Evolutionary conservation across 176 grass and related monocot species (phyloP), one percentile per base, ranked within the genome.

Genomic region (Bromus sterilis): DNA sequence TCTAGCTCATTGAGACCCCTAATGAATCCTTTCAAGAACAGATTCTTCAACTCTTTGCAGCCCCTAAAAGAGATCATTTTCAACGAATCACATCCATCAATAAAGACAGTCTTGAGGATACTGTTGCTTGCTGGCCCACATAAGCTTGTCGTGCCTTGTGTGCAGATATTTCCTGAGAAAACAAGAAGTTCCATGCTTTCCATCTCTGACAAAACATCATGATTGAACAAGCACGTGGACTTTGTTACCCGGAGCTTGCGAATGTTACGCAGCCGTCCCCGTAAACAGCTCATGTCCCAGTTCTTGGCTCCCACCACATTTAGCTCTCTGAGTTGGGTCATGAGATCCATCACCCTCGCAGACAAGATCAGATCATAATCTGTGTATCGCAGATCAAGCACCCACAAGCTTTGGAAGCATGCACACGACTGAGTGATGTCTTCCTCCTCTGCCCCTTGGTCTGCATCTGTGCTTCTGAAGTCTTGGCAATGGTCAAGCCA

Each of bases 381-480:
- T 13, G 63, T 68, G 14, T 37, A 37, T 0, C 44, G 78, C 13
- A 68, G 1, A 2, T 82, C 80, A 2, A 82, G 39, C 53, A 80
- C 78, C 78, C 62, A 80, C 44, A 80, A 16, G n/a, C 14, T 37
- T 4, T 68, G 32, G 0, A 68, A 80, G 9, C 62, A 68, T 59
- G 1, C 23, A 0, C 32, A 5, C 0, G 9, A 7, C 0, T 0
- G 3, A 3, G 56, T 28, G 24, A 0, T 59, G 1, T 1, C n/a
- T n/a, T n/a, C n/a, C n/a, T n/a, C 53, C 53, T 56, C n/a, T n/a
- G n/a, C n/a, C n/a, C n/a, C n/a, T n/a, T n/a, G n/a, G 6, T n/a
- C n/a, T n/a, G n/a, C n/a, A n/a, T n/a, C n/a, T n/a, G 11, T 60
- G 26, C 0, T 29, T 60, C 57, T 29, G 13, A 60, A 1, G 26